Evolutionary conservation across 2,329 filamentous ascomycete species (phyloP).

Genomic region (Drechslerella coelobrocha): DNA sequence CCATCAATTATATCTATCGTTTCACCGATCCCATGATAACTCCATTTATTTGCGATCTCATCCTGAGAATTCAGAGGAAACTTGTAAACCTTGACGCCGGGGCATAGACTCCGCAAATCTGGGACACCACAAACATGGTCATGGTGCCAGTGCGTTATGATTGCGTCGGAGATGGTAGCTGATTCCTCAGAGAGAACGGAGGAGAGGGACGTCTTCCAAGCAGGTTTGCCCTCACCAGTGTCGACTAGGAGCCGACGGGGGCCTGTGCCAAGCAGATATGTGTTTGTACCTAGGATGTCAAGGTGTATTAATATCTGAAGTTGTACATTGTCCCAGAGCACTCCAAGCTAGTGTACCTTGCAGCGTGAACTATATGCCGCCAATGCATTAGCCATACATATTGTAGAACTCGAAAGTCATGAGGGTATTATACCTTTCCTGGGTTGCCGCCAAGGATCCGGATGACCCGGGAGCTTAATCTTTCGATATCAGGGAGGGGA

Average conservation of each 20-base stretch:
- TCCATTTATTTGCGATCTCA: constrained; percentile 58
- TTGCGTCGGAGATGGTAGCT: constrained; percentile 70
- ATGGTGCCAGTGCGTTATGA: constrained; percentile 91
- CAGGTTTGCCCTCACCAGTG: constrained; percentile 79
- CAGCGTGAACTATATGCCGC: constrained; percentile 64
- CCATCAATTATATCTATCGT: constrained; percentile 63
- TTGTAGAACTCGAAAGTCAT: background rate
- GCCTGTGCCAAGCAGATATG: constrained; percentile 86
- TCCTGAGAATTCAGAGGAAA: constrained; percentile 63
- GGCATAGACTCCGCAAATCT: constrained; percentile 71
- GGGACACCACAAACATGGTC: constrained; percentile 82
- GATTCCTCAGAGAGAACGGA: constrained; percentile 71
- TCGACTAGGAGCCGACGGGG: constrained; percentile 79
- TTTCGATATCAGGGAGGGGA: constrained; percentile 74
- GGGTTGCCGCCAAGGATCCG: constrained; percentile 91
- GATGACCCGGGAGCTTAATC: constrained; percentile 77
- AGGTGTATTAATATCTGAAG: constrained; percentile 7
- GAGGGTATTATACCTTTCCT: constrained; percentile 68
- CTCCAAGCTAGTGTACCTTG: too few species aligned
- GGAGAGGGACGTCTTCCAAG: constrained; percentile 74
- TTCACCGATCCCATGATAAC: constrained; percentile 60
- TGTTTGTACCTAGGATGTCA: constrained; percentile 74
- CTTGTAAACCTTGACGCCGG: constrained; percentile 71
- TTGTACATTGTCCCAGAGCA: too few species aligned
- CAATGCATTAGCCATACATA: constrained; percentile 19